Conservation (phyloP, 768 basidiomycete genomes). For the Tulasnella sp. region DNA sequence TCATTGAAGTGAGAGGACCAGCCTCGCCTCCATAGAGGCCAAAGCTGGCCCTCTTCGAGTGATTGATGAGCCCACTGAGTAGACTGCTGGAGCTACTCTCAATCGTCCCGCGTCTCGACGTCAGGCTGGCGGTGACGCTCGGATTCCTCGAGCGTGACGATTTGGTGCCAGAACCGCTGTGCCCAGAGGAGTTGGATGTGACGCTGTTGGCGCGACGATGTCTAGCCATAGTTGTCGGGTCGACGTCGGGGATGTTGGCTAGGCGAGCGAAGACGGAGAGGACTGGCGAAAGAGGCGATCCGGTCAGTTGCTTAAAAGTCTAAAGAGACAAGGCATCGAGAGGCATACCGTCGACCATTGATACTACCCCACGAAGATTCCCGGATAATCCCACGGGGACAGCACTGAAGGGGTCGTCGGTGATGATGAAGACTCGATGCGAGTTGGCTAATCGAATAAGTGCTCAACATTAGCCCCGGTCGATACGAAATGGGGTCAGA, state of each 20-base stretch:
- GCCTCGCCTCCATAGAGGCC: too few species aligned
- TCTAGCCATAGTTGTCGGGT: constrained; percentile 67
- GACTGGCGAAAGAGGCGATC: constrained; percentile 33
- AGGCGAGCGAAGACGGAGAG: constrained; percentile 68
- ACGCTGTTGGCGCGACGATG: constrained; percentile 49
- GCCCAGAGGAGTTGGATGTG: constrained; percentile 12
- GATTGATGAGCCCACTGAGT: too few species aligned
- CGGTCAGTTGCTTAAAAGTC: background rate
- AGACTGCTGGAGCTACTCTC: too few species aligned
- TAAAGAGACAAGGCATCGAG: background rate
- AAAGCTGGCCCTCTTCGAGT: too few species aligned
- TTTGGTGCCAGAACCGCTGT: too few species aligned
- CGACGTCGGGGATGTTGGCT: constrained; percentile 61
- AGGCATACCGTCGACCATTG: constrained; percentile 64
- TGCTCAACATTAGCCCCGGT: background rate
- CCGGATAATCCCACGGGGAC: constrained; percentile 8
- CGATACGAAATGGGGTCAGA: background rate
- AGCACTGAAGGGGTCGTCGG: constrained; percentile 33
- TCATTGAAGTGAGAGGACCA: too few species aligned
- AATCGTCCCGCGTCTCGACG: too few species aligned
- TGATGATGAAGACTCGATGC: constrained; percentile 67
- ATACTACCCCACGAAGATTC: constrained; percentile 49
- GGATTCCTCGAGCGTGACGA: too few species aligned
- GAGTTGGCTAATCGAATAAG: constrained; percentile 45
- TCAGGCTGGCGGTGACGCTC: too few species aligned